A percentile compares a stretch with the other conserved stretches of the same genome.
These are phyloP conservation scores for Pestalotiopsis sp. DNA, from an alignment of 2,329 filamentous ascomycete species.

Conservation along the genomic window DNA sequence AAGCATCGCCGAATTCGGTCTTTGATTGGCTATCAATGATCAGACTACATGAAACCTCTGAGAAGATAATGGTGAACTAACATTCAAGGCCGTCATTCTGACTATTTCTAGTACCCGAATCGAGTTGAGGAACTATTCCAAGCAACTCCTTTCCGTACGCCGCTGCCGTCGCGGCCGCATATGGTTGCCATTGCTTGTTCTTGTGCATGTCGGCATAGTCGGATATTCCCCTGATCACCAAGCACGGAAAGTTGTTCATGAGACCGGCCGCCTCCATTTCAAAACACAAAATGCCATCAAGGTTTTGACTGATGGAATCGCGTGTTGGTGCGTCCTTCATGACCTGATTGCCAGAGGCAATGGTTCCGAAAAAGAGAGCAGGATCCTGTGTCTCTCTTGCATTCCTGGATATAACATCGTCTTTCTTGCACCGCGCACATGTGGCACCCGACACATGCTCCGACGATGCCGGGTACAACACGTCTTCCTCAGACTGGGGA, in stretches of 20 bases:
- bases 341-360: constrained; percentile 4
- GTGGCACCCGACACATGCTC: background rate
- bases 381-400: background rate
- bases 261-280: too few species aligned
- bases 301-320: background rate
- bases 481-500: too few species aligned
- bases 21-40: too few species aligned
- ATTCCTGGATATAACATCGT: background rate
- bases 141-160: background rate
- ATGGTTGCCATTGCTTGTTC: background rate
- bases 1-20: too few species aligned
- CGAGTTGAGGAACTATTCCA: too few species aligned
- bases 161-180: background rate
- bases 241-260: background rate
- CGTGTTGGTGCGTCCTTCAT: background rate
- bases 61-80: too few species aligned
- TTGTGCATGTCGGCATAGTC: background rate
- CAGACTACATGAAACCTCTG: too few species aligned
- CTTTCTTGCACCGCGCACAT: background rate
- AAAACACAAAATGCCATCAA: background rate
- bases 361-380: background rate
- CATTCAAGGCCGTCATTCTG: too few species aligned
- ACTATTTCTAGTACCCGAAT: too few species aligned
- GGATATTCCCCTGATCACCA: background rate
- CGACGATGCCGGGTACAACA: background rate